Evolutionary conservation across 176 grass and related monocot genomes (phyloP).

Genomic region (Rhipidocladum racemiflorum): DNA sequence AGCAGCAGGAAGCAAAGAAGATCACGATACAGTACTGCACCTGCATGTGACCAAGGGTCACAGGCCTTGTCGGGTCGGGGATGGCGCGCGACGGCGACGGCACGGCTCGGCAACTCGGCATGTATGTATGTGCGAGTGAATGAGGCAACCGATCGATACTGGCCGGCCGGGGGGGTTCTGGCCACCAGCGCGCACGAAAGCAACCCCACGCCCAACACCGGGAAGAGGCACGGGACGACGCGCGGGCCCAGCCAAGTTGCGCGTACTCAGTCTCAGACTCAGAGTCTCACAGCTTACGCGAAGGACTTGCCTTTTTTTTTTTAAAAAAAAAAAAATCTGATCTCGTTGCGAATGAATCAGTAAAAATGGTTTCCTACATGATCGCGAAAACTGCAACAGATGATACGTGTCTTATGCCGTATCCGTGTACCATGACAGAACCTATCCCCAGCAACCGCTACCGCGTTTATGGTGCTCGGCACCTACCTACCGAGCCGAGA

Average conservation of each 20-base stretch:
- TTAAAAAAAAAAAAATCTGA: too few species aligned
- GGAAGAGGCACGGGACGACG: slow-evolving; percentile 2
- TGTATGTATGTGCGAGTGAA: background rate
- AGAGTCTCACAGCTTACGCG: too few species aligned
- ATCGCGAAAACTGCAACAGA: too few species aligned
- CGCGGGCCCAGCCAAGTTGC: slow-evolving; percentile 28
- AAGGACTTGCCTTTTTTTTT: too few species aligned
- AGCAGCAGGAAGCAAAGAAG: background rate
- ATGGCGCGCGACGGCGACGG: background rate
- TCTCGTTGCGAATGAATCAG: too few species aligned
- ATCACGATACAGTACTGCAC: slow-evolving; percentile 18
- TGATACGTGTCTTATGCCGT: too few species aligned
- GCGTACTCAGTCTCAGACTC: too few species aligned
- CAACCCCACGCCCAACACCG: slow-evolving; percentile 44
- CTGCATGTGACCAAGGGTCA: slow-evolving; percentile 23
- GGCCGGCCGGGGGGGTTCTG: background rate
- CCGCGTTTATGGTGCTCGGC: too few species aligned
- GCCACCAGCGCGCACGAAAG: slow-evolving; percentile 39
- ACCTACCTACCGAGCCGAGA: too few species aligned
- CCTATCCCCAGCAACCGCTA: too few species aligned
- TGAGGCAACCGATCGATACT: background rate
- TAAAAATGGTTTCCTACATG: too few species aligned
- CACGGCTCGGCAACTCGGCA: background rate
- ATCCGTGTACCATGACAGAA: too few species aligned
- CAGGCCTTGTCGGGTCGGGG: slow-evolving; percentile 22